phyloP scores from a whole-genome alignment of 768 basidiomycete species.

The Russula sp. region DNA sequence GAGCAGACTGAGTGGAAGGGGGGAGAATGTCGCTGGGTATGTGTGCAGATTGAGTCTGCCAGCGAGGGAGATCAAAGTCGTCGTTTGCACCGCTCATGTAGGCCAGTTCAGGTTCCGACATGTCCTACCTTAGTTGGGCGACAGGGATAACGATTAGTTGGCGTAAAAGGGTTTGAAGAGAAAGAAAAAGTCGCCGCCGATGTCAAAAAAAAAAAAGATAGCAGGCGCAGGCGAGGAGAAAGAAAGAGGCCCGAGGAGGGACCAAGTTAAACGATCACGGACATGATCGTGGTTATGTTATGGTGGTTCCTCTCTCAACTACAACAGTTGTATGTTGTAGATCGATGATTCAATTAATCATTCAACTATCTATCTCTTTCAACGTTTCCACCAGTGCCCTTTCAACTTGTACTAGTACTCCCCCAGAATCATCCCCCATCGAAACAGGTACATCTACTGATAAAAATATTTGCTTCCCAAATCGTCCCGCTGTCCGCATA shows the following conservation, averaged over 20 bases:
- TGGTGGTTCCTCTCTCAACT: background rate
- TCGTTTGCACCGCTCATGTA: conserved; percentile 77
- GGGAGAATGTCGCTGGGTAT: conserved; percentile 36
- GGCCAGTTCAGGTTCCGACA: conserved; percentile 70
- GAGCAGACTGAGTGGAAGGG: conserved; percentile 58
- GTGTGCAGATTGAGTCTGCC: conserved; percentile 42
- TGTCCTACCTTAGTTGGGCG: conserved; percentile 31
- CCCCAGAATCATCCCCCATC: conserved; percentile 43
- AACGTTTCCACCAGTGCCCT: conserved; percentile 49
- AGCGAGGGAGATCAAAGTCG: conserved; percentile 66
- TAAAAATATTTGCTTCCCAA: conserved; percentile 64
- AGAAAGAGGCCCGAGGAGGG: conserved; percentile 3
- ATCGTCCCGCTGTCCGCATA: conserved; percentile 48
- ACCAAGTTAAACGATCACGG: background rate
- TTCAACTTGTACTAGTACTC: conserved; percentile 52
- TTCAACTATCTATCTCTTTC: conserved; percentile 28
- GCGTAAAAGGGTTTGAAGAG: background rate
- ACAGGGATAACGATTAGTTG: conserved; percentile 14
- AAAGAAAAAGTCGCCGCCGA: background rate
- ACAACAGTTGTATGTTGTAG: background rate
- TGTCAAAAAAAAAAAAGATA: conserved; percentile 13
- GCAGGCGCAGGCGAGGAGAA: background rate
- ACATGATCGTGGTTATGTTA: conserved; percentile 7
- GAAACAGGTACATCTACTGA: conserved; percentile 54
- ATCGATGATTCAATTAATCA: background rate